Conservation (phyloP, 805 yeast genomes). For the Yamadazyma endophytica region DNA sequence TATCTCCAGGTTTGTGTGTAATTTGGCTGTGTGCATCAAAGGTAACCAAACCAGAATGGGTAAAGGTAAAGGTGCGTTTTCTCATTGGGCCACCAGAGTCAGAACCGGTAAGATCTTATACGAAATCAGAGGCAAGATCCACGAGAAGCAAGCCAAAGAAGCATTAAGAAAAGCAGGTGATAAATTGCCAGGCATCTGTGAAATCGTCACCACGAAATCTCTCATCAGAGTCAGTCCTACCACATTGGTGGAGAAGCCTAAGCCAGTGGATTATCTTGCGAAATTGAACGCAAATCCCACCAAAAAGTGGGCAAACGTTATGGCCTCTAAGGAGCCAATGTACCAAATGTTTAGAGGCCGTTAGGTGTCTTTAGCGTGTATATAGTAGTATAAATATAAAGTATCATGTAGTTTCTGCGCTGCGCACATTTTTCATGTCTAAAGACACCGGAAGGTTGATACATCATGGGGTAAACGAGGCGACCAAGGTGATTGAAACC, state of each 20-base stretch:
- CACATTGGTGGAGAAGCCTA: conserved; percentile 45
- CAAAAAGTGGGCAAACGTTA: conserved; percentile 53
- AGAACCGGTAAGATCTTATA: conserved; percentile 93
- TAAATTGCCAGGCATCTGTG: conserved; percentile 89
- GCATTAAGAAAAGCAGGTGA: conserved; percentile 86
- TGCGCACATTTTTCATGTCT: no score
- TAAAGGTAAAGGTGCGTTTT: conserved; percentile 97
- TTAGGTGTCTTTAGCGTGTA: conserved; percentile 18
- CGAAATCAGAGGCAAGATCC: conserved; percentile 78
- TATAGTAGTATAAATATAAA: neutral
- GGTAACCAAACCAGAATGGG: conserved; percentile 99
- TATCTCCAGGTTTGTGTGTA: conserved; percentile 77
- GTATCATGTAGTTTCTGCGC: no score
- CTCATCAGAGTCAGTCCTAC: conserved; percentile 70
- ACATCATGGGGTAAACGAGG: conserved; percentile 24
- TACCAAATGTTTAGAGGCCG: conserved; percentile 63
- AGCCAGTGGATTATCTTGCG: conserved; percentile 50
- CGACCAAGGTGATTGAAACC: conserved; percentile 30
- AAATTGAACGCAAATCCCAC: conserved; percentile 58
- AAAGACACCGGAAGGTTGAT: conserved; percentile 21
- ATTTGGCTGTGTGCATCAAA: conserved; percentile 88
- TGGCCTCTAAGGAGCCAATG: conserved; percentile 46
- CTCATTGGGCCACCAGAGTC: conserved; percentile 94
- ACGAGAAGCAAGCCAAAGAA: conserved; percentile 86
- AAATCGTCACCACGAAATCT: conserved; percentile 64